Conservation (phyloP, 2,329 filamentous ascomycete species). For the Bretziella fagacearum region DNA sequence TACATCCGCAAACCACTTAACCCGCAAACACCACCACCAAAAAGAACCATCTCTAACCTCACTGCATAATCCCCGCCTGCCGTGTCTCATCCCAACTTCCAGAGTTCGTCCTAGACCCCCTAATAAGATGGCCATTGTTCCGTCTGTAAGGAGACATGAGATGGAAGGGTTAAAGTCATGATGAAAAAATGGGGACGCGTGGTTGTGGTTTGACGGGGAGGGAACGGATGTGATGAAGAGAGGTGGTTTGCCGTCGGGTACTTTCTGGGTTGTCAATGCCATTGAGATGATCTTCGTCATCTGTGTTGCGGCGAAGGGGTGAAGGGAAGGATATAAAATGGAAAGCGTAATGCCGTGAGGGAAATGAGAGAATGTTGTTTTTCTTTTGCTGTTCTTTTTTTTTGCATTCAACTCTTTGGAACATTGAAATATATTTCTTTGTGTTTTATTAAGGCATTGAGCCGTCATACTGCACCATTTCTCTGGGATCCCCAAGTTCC, state of each 20-base stretch:
- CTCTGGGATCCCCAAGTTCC: no score
- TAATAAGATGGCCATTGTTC: no score
- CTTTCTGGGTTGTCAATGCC: not conserved
- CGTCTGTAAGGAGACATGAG: no score
- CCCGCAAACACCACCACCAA: not conserved
- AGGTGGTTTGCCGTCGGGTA: not conserved
- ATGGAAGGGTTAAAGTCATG: no score
- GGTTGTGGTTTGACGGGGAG: not conserved
- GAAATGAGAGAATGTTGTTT: not conserved
- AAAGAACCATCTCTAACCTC: not conserved
- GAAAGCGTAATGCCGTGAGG: not conserved
- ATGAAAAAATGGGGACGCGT: not conserved
- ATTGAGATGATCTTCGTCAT: not conserved
- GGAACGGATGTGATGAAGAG: conserved; percentile 1
- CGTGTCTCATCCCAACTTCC: not conserved
- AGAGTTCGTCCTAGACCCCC: not conserved
- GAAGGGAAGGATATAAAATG: not conserved
- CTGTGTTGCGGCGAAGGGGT: no score
- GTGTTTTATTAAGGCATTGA: not conserved
- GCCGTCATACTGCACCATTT: not conserved
- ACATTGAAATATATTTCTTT: no score
- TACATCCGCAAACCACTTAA: not conserved
- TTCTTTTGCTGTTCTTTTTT: no score
- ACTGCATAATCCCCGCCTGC: not conserved
- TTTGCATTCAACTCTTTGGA: no score